Base-by-base conservation (phyloP, 31 red algal genomes). In the Asparagopsis taxiformis region DNA sequence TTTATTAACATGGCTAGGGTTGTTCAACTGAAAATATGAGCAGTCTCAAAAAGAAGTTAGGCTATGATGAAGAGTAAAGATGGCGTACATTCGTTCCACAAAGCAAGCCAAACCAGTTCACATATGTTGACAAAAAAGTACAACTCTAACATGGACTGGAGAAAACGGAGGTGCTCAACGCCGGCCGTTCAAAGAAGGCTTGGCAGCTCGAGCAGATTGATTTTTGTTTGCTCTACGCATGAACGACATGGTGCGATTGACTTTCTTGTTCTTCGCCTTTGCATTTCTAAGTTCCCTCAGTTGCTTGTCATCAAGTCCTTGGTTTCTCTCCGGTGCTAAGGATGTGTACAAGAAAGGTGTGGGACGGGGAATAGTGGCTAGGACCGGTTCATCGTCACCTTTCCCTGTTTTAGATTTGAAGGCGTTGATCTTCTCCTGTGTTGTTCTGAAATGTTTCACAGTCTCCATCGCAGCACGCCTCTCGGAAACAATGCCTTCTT, bases 331-430 rank as follows among this genome's bases (percentile, higher is more conserved):
- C 23, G 78, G n/a, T n/a, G n/a, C 66, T n/a, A 82, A 31, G 7
- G 78, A 55, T 17, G 78, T 82, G 41, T 59, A 82, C 31, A 82
- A 48, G 35, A 82, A 70, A n/a, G 78, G 78, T 5, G 55, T 41
- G 46, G 54, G 78, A 2, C 78, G 51, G 8, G 78, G 78, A 22
- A 82, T 28, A 7, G 66, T 21, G 6, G 78, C 78, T 10, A 82
- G 35, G 50, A 82, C 46, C 29, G 52, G 73, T 7, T 61, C 39
- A 29, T 58, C 53, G 17, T 43, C n/a, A 44, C 72, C 65, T 9
- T 62, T 65, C 22, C 63, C 63, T 2, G 56, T 46, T 17, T 36
- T 67, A n/a, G 32, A 54, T 22, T 72, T 71, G 56, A 82, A 62
- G 26, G 67, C 46, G 4, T 52, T 31, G 9, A 82, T 30, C 43